Evolutionary conservation across 1,139 yeast genomes (phyloP), one percentile per base, ranked within the genome.

Genomic region (Nakaseomyces uthaithaninus): DNA sequence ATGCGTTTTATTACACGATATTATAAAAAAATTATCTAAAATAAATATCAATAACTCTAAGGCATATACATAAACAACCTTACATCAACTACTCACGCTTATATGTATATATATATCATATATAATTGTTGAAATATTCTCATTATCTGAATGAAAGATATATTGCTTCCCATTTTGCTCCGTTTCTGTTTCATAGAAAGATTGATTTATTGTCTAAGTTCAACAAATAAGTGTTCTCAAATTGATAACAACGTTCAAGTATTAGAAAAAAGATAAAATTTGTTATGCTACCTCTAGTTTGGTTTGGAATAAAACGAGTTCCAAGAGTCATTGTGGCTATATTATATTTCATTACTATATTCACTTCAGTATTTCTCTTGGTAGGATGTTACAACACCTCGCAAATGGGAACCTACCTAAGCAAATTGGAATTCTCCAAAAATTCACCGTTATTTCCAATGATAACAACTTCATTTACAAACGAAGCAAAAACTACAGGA

Each of bases 281-380:
- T n/a, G n/a, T n/a, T n/a, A n/a, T n/a, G n/a, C n/a, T 50, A 9
- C 33, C 50, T 18, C 31, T 45, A 18, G 25, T 48, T 2, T 56
- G 57, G 55, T 50, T 48, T 26, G 43, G 48, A 22, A 24, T 44
- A 15, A 59, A 57, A 41, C 49, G 53, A 28, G 49, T 51, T 42
- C 62, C 64, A 14, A 51, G 58, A 37, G 41, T 55, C 6, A 31
- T 59, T 7, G 54, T 57, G 2, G 34, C 58, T 19, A 19, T 46
- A 9, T 42, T 55, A 18, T 55, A 54, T 37, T 33, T 58, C 14
- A 52, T 59, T n/a, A 44, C 56, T 2, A 50, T 58, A 11, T 51
- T 57, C 31, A 40, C 59, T 19, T 39, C 56, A 5, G 44, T 57
- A 6, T 59, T 60, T 42, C 40, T 58, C 15, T 45, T 59, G 23